These are phyloP conservation scores for Penicillium argentinense DNA, from an alignment of 495 filamentous ascomycete species.

Conservation along the genomic window DNA sequence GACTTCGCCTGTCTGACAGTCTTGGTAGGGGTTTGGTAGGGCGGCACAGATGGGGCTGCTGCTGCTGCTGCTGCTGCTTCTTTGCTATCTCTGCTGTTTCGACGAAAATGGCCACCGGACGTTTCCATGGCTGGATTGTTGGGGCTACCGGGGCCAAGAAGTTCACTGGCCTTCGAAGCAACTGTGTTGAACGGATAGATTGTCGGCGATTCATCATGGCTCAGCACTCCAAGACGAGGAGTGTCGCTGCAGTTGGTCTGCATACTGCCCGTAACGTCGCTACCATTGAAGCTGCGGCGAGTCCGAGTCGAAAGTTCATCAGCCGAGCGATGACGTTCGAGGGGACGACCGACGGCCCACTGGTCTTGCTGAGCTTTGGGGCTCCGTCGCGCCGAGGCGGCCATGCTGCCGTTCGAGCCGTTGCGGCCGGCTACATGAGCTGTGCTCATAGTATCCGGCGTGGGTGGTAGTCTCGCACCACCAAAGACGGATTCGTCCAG, in stretches of 20 bases:
- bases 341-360: conserved; percentile 17
- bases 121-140: conserved; percentile 23
- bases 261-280: conserved; percentile 28
- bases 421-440: conserved; percentile 31
- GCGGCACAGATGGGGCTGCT: conserved; percentile 24
- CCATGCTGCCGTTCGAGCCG: conserved; percentile 38
- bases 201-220: conserved; percentile 24
- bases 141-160: conserved; percentile 28
- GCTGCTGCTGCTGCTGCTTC: conserved; percentile 24
- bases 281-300: conserved; percentile 30
- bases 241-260: conserved; percentile 34
- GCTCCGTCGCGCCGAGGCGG: conserved; percentile 23
- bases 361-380: conserved; percentile 13
- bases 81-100: conserved; percentile 14
- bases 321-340: conserved; percentile 37
- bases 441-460: conserved; percentile 49
- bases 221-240: conserved; percentile 21
- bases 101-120: conserved; percentile 24
- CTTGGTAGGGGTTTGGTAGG: conserved; percentile 22
- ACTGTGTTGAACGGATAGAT: conserved; percentile 36
- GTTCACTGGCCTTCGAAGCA: conserved; percentile 24
- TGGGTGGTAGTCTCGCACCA: conserved; percentile 38
- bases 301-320: conserved; percentile 32
- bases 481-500: conserved; percentile 36
- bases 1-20: conserved; percentile 4